phyloP scores from a whole-genome alignment of 768 basidiomycete species.

The Xerocomellus dryophilus region DNA sequence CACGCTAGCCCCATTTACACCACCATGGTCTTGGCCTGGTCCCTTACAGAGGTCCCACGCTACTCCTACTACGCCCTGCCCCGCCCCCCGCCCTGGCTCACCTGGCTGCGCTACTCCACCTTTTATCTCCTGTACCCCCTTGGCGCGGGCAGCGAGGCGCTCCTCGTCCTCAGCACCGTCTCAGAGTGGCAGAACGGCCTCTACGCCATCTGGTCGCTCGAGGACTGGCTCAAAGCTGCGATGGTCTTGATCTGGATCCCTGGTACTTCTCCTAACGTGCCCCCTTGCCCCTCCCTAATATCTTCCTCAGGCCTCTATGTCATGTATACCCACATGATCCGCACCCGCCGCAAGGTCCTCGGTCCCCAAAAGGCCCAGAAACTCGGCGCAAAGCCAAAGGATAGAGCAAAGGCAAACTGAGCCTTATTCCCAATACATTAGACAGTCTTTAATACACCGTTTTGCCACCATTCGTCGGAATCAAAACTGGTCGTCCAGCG shows the following conservation, averaged over 20 bases:
- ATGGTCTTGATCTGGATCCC: slow-evolving; percentile 88
- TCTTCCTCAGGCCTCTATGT: slow-evolving; percentile 43
- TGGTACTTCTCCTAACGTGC: slow-evolving; percentile 44
- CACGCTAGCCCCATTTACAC: slow-evolving; percentile 77
- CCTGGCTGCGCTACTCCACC: slow-evolving; percentile 83
- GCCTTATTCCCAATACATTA: neutral
- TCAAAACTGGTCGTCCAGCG: neutral
- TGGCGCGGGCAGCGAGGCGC: slow-evolving; percentile 89
- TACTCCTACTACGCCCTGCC: slow-evolving; percentile 79
- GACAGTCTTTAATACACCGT: slow-evolving; percentile 22
- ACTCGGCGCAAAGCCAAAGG: slow-evolving; percentile 35
- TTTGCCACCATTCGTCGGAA: slow-evolving; percentile 1
- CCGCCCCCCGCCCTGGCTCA: slow-evolving; percentile 58
- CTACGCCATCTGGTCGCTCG: slow-evolving; percentile 46
- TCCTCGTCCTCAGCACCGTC: slow-evolving; percentile 75
- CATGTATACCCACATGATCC: slow-evolving; percentile 60
- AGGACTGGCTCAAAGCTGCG: slow-evolving; percentile 54
- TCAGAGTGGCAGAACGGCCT: slow-evolving; percentile 46
- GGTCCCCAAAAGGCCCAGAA: slow-evolving; percentile 35
- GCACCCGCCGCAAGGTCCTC: slow-evolving; percentile 53
- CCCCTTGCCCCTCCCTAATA: neutral
- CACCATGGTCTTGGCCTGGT: slow-evolving; percentile 93
- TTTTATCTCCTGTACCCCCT: slow-evolving; percentile 94
- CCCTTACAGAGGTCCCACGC: slow-evolving; percentile 84
- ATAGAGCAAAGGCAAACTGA: slow-evolving; percentile 23